phyloP scores from a whole-genome alignment of 371 early-diverging fungal genomes.

The Amoeboaphelidium occidentale region DNA sequence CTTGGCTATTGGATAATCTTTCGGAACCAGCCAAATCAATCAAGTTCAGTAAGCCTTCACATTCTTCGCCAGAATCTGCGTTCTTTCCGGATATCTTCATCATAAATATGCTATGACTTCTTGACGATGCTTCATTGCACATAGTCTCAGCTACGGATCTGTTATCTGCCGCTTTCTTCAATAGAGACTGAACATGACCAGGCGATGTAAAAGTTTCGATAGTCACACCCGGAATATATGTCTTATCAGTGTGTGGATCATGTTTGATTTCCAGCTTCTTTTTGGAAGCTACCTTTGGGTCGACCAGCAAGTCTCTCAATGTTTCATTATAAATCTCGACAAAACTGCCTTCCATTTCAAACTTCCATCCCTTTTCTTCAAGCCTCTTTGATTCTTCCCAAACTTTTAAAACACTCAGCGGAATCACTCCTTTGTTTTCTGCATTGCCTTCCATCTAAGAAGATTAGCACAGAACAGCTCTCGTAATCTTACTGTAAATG shows the following conservation, averaged over 20 bases:
- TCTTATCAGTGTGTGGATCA: slow-evolving; percentile 35
- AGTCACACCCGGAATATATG: slow-evolving; percentile 46
- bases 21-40: slow-evolving; percentile 99
- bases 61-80: slow-evolving; percentile 32
- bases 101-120: slow-evolving; percentile 84
- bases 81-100: slow-evolving; percentile 51
- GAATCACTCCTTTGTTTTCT: slow-evolving; percentile 52
- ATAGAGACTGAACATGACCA: slow-evolving; percentile 33
- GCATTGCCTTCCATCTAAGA: slow-evolving; percentile 30
- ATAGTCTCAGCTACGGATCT: slow-evolving; percentile 77
- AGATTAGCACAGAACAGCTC: slow-evolving; percentile 15
- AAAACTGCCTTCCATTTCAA: slow-evolving; percentile 56
- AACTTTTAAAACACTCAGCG: slow-evolving; percentile 63
- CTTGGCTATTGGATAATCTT: slow-evolving; percentile 63
- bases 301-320: slow-evolving; percentile 51
- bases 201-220: slow-evolving; percentile 34
- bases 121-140: slow-evolving; percentile 78
- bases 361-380: slow-evolving; percentile 60
- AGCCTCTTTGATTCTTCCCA: slow-evolving; percentile 45
- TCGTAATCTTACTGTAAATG: slow-evolving; percentile 18
- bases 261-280: slow-evolving; percentile 59
- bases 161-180: slow-evolving; percentile 48
- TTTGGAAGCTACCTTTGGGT: slow-evolving; percentile 3
- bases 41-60: slow-evolving; percentile 55
- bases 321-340: slow-evolving; percentile 94